phyloP scores from a whole-genome alignment of 2,329 filamentous ascomycete species.

The Diplocarpon rosae region DNA sequence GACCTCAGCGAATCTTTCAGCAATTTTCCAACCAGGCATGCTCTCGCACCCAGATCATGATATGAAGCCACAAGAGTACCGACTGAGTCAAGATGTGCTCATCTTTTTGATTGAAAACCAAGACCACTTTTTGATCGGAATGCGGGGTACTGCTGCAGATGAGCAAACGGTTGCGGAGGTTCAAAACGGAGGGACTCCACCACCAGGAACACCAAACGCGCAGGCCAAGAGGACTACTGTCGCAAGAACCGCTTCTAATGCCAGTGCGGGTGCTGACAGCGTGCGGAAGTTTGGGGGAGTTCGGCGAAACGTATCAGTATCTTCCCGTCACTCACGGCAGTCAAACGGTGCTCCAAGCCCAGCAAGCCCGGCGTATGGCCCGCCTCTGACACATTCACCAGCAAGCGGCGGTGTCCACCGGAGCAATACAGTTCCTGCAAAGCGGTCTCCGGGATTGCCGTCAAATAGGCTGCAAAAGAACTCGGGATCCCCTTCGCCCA shows the following conservation, averaged over 20 bases:
- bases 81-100: constrained; percentile 88
- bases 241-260: constrained; percentile 71
- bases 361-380: constrained; percentile 44
- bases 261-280: constrained; percentile 80
- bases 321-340: constrained; percentile 72
- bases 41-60: constrained; percentile 88
- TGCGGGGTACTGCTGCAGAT: constrained; percentile 98
- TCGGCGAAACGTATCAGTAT: constrained; percentile 82
- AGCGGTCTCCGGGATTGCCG: constrained; percentile 65
- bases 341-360: constrained; percentile 64
- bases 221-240: constrained; percentile 45
- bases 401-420: constrained; percentile 49
- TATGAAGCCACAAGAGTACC: constrained; percentile 91
- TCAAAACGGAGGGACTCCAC: constrained; percentile 56
- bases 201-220: constrained; percentile 37
- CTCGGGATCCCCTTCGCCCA: constrained; percentile 37
- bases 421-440: constrained; percentile 91
- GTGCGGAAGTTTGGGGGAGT: constrained; percentile 70
- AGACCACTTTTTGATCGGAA: constrained; percentile 94
- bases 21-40: constrained; percentile 95
- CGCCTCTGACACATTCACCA: constrained; percentile 42
- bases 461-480: constrained; percentile 55
- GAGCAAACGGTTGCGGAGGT: constrained; percentile 55
- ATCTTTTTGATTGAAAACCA: constrained; percentile 98
- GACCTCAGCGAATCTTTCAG: constrained; percentile 86